Percentiles rank a stretch among this genome's conserved stretches.
Conservation (phyloP, 2,329 filamentous ascomycete species). For the Pseudopyrenochaeta lycopersici region DNA sequence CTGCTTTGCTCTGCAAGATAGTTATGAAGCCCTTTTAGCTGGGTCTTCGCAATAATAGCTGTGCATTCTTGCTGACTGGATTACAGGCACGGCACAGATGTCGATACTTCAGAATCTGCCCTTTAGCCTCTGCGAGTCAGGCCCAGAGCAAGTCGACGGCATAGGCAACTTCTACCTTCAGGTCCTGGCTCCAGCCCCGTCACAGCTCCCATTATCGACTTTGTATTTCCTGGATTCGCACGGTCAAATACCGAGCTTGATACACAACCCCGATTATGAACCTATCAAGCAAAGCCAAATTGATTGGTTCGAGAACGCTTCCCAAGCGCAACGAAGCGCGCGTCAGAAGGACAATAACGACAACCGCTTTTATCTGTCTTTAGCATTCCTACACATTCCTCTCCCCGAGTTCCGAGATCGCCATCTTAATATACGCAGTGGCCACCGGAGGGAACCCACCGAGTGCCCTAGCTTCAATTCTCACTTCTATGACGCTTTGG, state of each 20-base stretch:
- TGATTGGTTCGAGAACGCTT: slow-evolving; percentile 85
- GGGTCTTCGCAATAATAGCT: too few relatives aligned
- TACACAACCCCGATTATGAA: slow-evolving; percentile 84
- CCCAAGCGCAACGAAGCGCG: slow-evolving; percentile 67
- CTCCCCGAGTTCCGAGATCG: slow-evolving; percentile 80
- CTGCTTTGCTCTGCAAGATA: neutral
- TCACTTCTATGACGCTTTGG: slow-evolving; percentile 85
- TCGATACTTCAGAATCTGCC: slow-evolving; percentile 61
- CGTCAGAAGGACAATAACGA: slow-evolving; percentile 79
- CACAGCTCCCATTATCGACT: slow-evolving; percentile 57
- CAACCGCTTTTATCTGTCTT: slow-evolving; percentile 86
- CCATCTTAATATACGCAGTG: slow-evolving; percentile 64
- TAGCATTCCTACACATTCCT: slow-evolving; percentile 95
- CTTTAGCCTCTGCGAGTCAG: slow-evolving; percentile 82
- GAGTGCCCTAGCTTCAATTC: slow-evolving; percentile 88
- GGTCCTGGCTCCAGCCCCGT: slow-evolving; percentile 72
- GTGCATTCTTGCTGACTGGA: slow-evolving; percentile 6
- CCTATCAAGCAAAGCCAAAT: slow-evolving; percentile 94
- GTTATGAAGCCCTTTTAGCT: neutral
- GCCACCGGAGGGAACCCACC: slow-evolving; percentile 80
- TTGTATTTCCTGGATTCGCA: slow-evolving; percentile 92
- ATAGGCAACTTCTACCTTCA: slow-evolving; percentile 95
- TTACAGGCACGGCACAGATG: slow-evolving; percentile 26
- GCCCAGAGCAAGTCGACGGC: slow-evolving; percentile 82
- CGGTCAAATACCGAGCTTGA: slow-evolving; percentile 84